Percentiles rank a stretch among this genome's conserved stretches.
Conservation (phyloP, 2,329 filamentous ascomycete genomes). For the Fonsecaea monophora region DNA sequence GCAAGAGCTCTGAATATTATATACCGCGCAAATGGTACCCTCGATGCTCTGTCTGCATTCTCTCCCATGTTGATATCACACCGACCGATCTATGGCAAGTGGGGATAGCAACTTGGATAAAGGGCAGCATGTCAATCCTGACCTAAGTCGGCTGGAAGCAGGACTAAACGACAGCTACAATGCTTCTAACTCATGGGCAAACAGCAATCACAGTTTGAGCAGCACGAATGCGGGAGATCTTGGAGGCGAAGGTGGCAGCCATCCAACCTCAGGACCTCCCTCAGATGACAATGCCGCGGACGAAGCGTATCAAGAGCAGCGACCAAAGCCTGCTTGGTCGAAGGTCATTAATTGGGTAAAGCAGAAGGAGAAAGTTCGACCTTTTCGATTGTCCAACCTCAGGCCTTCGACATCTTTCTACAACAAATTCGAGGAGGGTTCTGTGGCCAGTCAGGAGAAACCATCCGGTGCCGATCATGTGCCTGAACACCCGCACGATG, state of each 20-base stretch:
- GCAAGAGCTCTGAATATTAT: background rate
- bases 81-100: slow-evolving; percentile 1
- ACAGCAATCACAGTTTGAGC: background rate
- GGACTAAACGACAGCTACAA: slow-evolving; percentile 5
- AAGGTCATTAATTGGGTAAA: slow-evolving; percentile 14
- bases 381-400: background rate
- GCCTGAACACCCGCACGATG: slow-evolving; percentile 1
- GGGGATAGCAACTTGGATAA: slow-evolving; percentile 11
- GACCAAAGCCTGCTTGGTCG: slow-evolving; percentile 12
- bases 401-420: slow-evolving; percentile 7
- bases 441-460: slow-evolving; percentile 3
- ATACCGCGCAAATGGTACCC: background rate
- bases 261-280: background rate
- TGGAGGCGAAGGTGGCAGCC: slow-evolving; percentile 3
- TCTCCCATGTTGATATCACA: background rate
- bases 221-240: background rate
- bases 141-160: slow-evolving; percentile 12
- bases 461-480: background rate
- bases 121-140: slow-evolving; percentile 3
- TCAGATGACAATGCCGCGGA: slow-evolving; percentile 4
- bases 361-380: slow-evolving; percentile 7
- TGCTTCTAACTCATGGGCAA: background rate
- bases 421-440: slow-evolving; percentile 8
- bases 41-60: background rate
- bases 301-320: slow-evolving; percentile 2